Conservation (phyloP, 805 yeast genomes). For the Starmerella bacillaris region DNA sequence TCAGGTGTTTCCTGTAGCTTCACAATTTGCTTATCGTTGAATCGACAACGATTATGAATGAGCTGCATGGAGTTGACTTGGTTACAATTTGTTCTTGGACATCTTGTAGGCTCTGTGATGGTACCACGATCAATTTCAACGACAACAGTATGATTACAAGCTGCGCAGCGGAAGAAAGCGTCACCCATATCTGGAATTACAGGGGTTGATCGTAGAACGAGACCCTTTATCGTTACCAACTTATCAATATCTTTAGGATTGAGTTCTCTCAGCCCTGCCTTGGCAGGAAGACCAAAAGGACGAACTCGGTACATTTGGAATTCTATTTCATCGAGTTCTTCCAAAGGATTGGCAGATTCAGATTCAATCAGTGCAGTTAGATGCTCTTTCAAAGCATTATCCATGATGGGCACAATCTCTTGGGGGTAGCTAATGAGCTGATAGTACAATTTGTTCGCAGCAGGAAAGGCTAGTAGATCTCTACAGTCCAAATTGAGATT, state of each 20-base stretch:
- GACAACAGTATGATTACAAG: slow-evolving; percentile 80
- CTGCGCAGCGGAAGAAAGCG: slow-evolving; percentile 87
- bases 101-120: slow-evolving; percentile 78
- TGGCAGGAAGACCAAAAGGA: slow-evolving; percentile 61
- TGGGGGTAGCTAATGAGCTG: slow-evolving; percentile 87
- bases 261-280: slow-evolving; percentile 71
- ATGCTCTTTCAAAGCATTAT: slow-evolving; percentile 80
- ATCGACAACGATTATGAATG: slow-evolving; percentile 78
- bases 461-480: slow-evolving; percentile 57
- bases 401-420: slow-evolving; percentile 95
- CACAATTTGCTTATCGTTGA: slow-evolving; percentile 89
- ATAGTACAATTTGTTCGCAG: slow-evolving; percentile 61
- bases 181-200: slow-evolving; percentile 95
- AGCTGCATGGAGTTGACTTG: slow-evolving; percentile 74
- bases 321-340: slow-evolving; percentile 50
- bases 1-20: slow-evolving; percentile 93
- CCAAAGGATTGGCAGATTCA: slow-evolving; percentile 17
- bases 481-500: slow-evolving; percentile 71
- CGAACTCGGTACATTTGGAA: slow-evolving; percentile 69
- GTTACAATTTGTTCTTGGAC: slow-evolving; percentile 78
- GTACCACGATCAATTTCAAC: slow-evolving; percentile 91
- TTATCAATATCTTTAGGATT: slow-evolving; percentile 92
- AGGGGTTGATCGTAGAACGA: slow-evolving; percentile 73
- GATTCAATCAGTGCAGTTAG: slow-evolving; percentile 35
- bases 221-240: slow-evolving; percentile 75